Base-by-base conservation (phyloP, 805 yeast genomes). In the Barnettozyma sp. region DNA sequence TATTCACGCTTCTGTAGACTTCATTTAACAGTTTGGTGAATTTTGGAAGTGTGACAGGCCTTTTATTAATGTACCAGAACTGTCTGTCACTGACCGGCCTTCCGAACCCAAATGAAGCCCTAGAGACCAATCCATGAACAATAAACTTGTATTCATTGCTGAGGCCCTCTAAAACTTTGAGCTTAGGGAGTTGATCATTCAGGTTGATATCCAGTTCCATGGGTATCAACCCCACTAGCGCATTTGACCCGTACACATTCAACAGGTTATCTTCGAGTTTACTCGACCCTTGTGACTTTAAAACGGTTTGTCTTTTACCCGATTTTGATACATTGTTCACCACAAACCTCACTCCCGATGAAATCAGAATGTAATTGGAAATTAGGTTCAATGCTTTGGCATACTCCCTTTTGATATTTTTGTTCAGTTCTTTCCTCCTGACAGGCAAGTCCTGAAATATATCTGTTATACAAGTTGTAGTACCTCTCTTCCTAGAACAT, bases 371-470 rank as follows among this genome's bases (percentile, higher is more conserved):
- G 84, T 26, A 50, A 72, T 71, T 46, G 76, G 92, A 46, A 3
- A 92, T 46, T 26, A 81, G 49, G 0, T 62, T 52, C 4, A 90
- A 50, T n/a, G 84, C 67, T 49, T 78, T 82, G 30, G 75, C 66
- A 58, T 79, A 86, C 52, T 87, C 95, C 39, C 78, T 68, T 50
- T 76, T 83, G 25, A 62, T 50, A 45, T 82, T 79, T 50, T 77
- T 83, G 14, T 64, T 67, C 33, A 88, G 70, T 44, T 83, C 87
- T 49, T 77, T 80, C 33, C 76, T 66, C 40, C 99, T 65, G 7
- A 94, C 98, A 0, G 97, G 97, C 35, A 88, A 58, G 34, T 62
- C 68, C 8, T 68, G 56, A 51, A 92, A 92, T 9, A 92, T 47
- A 26, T 76, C 66, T 1, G 71, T 48, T 5, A 92, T 63, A 0